phyloP scores from a whole-genome alignment of 306 rosid genomes.

The Rosa persica region DNA sequence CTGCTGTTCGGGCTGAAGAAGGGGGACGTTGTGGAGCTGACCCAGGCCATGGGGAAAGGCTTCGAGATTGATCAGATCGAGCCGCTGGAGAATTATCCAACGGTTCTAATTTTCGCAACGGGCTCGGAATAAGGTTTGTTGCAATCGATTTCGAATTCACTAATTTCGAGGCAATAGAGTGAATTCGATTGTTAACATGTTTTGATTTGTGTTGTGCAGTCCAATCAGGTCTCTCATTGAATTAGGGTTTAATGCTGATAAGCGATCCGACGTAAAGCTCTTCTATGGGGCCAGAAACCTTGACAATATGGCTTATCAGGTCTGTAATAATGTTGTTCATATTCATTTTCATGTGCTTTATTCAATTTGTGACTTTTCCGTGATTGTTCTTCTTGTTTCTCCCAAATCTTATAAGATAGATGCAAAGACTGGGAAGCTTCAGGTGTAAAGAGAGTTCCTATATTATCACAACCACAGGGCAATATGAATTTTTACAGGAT shows the following conservation, averaged over 20 bases:
- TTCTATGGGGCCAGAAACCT: conserved; percentile 58
- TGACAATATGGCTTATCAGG: conserved; percentile 89
- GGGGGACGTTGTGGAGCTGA: conserved; percentile 86
- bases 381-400: conserved; percentile 5
- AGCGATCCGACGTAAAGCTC: conserved; percentile 55
- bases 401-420: conserved; percentile 55
- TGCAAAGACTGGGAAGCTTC: conserved; percentile 88
- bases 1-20: conserved; percentile 70
- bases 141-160: too few species aligned
- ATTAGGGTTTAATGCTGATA: conserved; percentile 62
- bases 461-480: conserved; percentile 69
- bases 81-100: conserved; percentile 63
- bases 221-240: conserved; percentile 88
- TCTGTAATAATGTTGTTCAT: conserved; percentile 6
- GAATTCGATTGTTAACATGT: not conserved
- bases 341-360: not conserved
- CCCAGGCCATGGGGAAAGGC: conserved; percentile 76
- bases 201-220: conserved; percentile 35
- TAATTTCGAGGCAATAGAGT: not conserved
- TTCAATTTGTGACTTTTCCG: conserved; percentile 26
- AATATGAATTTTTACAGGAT: too few species aligned
- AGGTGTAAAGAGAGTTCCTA: conserved; percentile 83
- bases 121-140: conserved; percentile 92
- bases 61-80: conserved; percentile 64
- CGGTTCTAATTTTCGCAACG: conserved; percentile 74